Base-by-base conservation (phyloP, 2,329 filamentous ascomycete species). In the Aspergillus sp. region DNA sequence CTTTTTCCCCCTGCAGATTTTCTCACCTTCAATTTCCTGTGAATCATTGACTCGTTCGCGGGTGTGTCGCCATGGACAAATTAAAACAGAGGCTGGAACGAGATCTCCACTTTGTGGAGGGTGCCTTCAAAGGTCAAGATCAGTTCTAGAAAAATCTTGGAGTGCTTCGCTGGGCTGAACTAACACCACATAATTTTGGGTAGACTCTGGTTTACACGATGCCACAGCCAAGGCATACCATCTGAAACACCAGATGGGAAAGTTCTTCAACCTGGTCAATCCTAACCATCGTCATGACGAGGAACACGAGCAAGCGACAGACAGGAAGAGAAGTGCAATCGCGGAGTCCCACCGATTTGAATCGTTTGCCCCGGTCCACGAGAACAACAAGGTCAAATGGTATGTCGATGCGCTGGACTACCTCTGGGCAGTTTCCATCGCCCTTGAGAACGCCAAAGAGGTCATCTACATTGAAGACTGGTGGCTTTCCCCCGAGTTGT, bases 401-500 rank as follows among this genome's bases (percentile, higher is more conserved):
- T 97, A 96, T 68, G 88, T 97, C 8, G 93, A 97, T 62, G 93
- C 90, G 3, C 78, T 90, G 48, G 87, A 97, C 69, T 98, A 98
- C 67, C 94, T 93, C 65, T 95, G 90, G 84, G 85, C 93, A 12
- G 90, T 98, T 8, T 94, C 90, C 0, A 82, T 85, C 30, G 91
- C 90, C 0, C 75, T 97, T n/a, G 90, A 97, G 51, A 77, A 83
- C 47, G 93, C 93, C 32, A 86, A 86, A 59, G 91, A 97, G 68
- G 85, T 86, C 37, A 96, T 98, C 56, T 98, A 97, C 67, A 94
- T 98, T 53, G 86, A 78, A 47, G 93, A 97, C 61, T 98, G 91
- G 93, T 97, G 93, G 93, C 73, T 97, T 10, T 94, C 88, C 4
- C 93, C 90, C 1, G 90, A 95, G 68, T 72, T 96, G 27, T 95